Percentiles rank a stretch among this genome's conserved stretches.
These are phyloP conservation scores for Bauhinia variegata DNA, from an alignment of 306 rosid genomes.

Conservation along the genomic window DNA sequence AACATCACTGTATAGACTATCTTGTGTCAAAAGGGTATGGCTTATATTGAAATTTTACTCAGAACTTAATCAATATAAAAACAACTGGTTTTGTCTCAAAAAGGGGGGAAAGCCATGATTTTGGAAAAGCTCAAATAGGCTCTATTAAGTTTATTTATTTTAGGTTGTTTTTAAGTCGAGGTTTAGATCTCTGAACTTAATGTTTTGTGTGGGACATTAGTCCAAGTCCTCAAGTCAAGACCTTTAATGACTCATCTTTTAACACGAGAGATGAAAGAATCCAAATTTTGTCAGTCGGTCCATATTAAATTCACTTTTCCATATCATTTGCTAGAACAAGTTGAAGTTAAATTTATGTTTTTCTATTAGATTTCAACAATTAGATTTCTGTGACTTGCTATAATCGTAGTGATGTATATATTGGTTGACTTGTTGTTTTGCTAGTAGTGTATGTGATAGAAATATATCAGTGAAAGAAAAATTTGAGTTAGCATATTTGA, in stretches of 20 bases:
- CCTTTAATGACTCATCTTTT: not conserved
- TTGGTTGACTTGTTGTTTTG: too few relatives aligned
- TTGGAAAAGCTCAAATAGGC: not conserved
- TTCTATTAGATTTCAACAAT: conserved; percentile 10
- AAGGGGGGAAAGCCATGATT: not conserved
- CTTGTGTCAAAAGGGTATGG: not conserved
- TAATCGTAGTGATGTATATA: not conserved
- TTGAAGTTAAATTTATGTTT: not conserved
- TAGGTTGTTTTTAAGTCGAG: not conserved
- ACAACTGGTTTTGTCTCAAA: not conserved
- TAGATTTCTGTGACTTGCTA: not conserved
- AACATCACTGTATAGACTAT: not conserved
- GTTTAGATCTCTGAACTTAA: not conserved
- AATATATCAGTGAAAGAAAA: not conserved
- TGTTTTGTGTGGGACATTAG: not conserved
- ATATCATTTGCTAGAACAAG: not conserved
- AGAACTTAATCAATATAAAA: not conserved
- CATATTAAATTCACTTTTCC: not conserved
- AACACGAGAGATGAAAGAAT: not conserved
- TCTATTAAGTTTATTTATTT: too few relatives aligned
- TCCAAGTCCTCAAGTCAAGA: too few relatives aligned
- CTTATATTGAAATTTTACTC: not conserved
- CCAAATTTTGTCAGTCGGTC: not conserved
- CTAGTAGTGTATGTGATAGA: not conserved
- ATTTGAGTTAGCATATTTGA: not conserved